These are phyloP conservation scores for Hypoxylon sp. DNA, from an alignment of 2,329 filamentous ascomycete genomes.

Conservation along the genomic window DNA sequence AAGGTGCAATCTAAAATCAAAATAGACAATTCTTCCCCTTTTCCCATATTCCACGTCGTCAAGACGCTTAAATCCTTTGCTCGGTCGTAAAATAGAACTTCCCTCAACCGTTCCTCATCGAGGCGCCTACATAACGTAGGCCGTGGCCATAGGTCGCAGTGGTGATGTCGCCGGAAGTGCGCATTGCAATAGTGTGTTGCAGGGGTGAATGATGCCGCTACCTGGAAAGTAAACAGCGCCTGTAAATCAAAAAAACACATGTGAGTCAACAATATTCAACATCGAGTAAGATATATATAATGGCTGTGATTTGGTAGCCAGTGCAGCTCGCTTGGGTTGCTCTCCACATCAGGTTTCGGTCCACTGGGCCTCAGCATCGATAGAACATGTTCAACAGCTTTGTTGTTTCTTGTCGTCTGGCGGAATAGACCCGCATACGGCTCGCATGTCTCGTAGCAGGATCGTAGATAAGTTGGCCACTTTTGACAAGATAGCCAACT, in stretches of 20 bases:
- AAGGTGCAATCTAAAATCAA: slow-evolving; percentile 7
- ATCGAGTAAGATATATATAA: slow-evolving; percentile 11
- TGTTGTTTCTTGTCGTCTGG: slow-evolving; percentile 28
- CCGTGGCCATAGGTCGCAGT: slow-evolving; percentile 21
- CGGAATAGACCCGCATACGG: slow-evolving; percentile 11
- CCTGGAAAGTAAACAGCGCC: slow-evolving; percentile 34
- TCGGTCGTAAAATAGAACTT: slow-evolving; percentile 3
- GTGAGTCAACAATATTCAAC: slow-evolving; percentile 27
- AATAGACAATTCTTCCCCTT: background rate
- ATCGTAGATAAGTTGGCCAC: slow-evolving; percentile 12
- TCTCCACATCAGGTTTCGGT: slow-evolving; percentile 21
- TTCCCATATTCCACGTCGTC: too few species aligned
- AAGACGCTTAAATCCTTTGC: too few species aligned
- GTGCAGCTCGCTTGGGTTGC: slow-evolving; percentile 32
- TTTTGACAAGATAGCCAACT: slow-evolving; percentile 2
- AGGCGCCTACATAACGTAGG: slow-evolving; percentile 25
- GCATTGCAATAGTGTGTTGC: slow-evolving; percentile 27
- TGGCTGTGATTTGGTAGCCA: slow-evolving; percentile 17
- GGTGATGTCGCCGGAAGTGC: slow-evolving; percentile 12
- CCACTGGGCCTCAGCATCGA: slow-evolving; percentile 28
- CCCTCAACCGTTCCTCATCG: slow-evolving; percentile 1
- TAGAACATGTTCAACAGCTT: slow-evolving; percentile 34
- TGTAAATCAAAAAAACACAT: slow-evolving; percentile 26
- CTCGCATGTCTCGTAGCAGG: slow-evolving; percentile 14
- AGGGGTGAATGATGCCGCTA: slow-evolving; percentile 23